Evolutionary conservation across 306 rosid genomes (phyloP).

Genomic region (Vigna hirtella): DNA sequence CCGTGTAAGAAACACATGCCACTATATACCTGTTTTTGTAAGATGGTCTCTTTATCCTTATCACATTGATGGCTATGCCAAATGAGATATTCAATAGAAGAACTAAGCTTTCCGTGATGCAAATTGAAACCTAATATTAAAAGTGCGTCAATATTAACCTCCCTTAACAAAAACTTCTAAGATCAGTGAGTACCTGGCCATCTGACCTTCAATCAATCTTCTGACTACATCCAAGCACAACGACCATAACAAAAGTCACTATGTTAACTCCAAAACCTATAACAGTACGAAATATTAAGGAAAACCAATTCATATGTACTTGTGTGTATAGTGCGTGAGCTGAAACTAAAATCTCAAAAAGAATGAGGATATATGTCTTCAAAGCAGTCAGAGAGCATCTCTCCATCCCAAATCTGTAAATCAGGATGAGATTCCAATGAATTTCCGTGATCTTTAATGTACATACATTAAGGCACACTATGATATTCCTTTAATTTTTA

Average conservation of each 20-base stretch:
- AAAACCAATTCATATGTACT: constrained; percentile 37
- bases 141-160: neutral
- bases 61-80: constrained; percentile 70
- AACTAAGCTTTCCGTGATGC: constrained; percentile 55
- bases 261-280: constrained; percentile 75
- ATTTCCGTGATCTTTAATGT: constrained; percentile 12
- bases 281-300: constrained; percentile 68
- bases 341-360: constrained; percentile 17
- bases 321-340: constrained; percentile 6
- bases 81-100: constrained; percentile 67
- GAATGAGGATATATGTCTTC: constrained; percentile 80
- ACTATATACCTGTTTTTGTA: constrained; percentile 64
- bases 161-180: neutral
- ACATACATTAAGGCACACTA: neutral
- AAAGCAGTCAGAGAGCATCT: constrained; percentile 70
- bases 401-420: constrained; percentile 86
- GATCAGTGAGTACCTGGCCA: constrained; percentile 39
- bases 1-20: constrained; percentile 25
- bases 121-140: constrained; percentile 57
- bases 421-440: constrained; percentile 15
- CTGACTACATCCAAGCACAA: constrained; percentile 54
- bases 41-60: constrained; percentile 60
- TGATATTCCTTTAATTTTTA: neutral
- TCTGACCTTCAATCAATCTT: constrained; percentile 55
- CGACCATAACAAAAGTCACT: constrained; percentile 63